Percentiles rank a stretch among this genome's conserved stretches.
Conservation (phyloP, 2,329 filamentous ascomycete species). For the Chaetomium strumarium region DNA sequence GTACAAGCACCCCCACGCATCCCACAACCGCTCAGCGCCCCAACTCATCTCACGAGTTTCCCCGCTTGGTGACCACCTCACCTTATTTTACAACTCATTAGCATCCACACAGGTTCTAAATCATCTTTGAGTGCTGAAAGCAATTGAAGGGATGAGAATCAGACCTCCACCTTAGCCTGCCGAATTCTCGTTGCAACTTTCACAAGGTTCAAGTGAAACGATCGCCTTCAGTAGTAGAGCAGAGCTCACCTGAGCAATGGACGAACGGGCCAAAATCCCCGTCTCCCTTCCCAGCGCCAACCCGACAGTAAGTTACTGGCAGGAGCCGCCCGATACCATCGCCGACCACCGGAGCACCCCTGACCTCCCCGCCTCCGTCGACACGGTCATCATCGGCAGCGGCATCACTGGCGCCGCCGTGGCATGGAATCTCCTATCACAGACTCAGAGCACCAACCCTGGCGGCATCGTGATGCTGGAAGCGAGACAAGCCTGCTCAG, state of each 20-base stretch:
- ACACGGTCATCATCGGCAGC: slow-evolving; percentile 58
- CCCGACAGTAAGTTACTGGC: slow-evolving; percentile 58
- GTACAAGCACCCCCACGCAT: not conserved
- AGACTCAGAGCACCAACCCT: not conserved
- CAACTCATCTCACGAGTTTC: not conserved
- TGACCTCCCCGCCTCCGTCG: slow-evolving; percentile 46
- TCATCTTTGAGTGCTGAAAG: not conserved
- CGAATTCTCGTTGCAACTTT: not conserved
- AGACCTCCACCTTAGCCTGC: not conserved
- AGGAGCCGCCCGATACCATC: slow-evolving; percentile 43
- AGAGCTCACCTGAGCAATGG: slow-evolving; percentile 28
- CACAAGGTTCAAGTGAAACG: not conserved
- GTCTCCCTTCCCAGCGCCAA: slow-evolving; percentile 44
- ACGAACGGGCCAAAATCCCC: slow-evolving; percentile 32
- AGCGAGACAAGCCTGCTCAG: slow-evolving; percentile 59
- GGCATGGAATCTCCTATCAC: slow-evolving; percentile 49
- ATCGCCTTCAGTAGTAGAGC: not conserved
- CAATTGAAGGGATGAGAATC: not conserved
- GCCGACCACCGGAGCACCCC: slow-evolving; percentile 44
- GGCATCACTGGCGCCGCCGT: slow-evolving; percentile 59
- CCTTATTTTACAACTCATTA: not conserved
- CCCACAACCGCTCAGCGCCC: not conserved
- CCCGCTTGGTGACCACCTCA: not conserved
- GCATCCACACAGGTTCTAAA: not conserved
- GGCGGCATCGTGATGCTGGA: slow-evolving; percentile 53